These are phyloP conservation scores for Alternaria ethzedia DNA, from an alignment of 2,329 filamentous ascomycete genomes.

Conservation along the genomic window DNA sequence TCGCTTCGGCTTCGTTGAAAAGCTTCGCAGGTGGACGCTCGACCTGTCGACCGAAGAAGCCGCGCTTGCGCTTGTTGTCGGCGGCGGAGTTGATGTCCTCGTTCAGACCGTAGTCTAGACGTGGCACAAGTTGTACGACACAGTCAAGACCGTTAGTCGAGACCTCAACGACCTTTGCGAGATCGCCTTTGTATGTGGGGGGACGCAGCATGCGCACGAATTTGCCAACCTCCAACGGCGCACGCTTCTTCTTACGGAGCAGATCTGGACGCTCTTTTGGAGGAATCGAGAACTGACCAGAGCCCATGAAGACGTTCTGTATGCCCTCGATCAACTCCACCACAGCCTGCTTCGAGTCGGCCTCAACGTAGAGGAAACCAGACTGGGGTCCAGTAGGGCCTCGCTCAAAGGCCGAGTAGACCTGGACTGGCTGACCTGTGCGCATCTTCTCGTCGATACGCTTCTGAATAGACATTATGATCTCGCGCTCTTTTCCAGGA, in stretches of 20 bases:
- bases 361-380: conserved; percentile 95
- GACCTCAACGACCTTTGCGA: conserved; percentile 90
- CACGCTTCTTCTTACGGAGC: conserved; percentile 86
- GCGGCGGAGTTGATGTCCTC: conserved; percentile 70
- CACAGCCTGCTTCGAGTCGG: conserved; percentile 84
- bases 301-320: conserved; percentile 86
- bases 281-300: conserved; percentile 85
- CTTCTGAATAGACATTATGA: conserved; percentile 86
- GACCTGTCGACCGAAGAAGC: conserved; percentile 56
- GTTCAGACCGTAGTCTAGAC: conserved; percentile 87
- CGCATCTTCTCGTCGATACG: conserved; percentile 80
- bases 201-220: conserved; percentile 88
- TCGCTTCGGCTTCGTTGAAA: conserved; percentile 91
- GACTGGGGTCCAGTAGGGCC: conserved; percentile 77
- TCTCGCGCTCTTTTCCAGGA: conserved; percentile 92
- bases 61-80: conserved; percentile 78
- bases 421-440: conserved; percentile 80
- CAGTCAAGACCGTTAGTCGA: conserved; percentile 92
- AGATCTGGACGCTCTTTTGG: conserved; percentile 98
- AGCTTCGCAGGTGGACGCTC: conserved; percentile 84
- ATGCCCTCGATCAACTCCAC: conserved; percentile 81
- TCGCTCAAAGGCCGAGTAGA: conserved; percentile 91
- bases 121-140: conserved; percentile 83
- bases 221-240: conserved; percentile 78
- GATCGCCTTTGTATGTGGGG: conserved; percentile 82